Conservation (phyloP, 371 early-diverging fungal species). For the Mucor circinelloides region DNA sequence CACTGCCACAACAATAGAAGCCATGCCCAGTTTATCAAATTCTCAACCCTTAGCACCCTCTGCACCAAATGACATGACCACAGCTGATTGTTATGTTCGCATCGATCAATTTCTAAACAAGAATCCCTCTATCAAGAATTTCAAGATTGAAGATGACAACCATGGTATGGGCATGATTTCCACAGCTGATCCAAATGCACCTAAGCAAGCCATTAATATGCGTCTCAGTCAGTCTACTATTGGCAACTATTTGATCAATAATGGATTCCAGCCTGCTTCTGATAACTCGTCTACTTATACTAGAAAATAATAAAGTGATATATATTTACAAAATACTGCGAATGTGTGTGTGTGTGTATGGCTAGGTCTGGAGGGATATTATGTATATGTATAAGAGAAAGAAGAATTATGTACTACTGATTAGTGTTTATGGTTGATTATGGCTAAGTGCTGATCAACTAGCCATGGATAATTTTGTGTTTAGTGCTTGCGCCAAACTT, state of each 20-base stretch:
- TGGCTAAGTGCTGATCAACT: neutral
- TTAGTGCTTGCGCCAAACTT: conserved; percentile 41
- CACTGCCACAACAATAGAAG: neutral
- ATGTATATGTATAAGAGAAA: neutral
- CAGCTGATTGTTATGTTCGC: conserved; percentile 19
- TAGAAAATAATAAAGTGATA: conserved; percentile 2
- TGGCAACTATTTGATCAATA: conserved; percentile 22
- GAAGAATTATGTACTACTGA: neutral
- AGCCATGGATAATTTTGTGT: conserved; percentile 41
- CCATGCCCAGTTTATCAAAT: conserved; percentile 20
- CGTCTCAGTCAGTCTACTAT: conserved; percentile 15
- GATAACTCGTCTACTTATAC: neutral
- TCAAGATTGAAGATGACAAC: conserved; percentile 31
- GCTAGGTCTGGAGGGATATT: neutral
- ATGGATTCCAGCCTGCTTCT: conserved; percentile 12
- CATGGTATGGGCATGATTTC: conserved; percentile 35
- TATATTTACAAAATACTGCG: neutral
- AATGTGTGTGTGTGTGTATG: neutral
- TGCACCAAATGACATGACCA: conserved; percentile 24
- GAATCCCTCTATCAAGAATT: conserved; percentile 5
- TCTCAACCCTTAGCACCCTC: conserved; percentile 21
- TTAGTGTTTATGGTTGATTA: neutral
- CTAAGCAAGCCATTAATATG: conserved; percentile 20
- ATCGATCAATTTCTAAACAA: conserved; percentile 20
- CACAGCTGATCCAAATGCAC: neutral